These are phyloP conservation scores for Yamadazyma tumulicola DNA, from an alignment of 805 yeast species.

Conservation along the genomic window DNA sequence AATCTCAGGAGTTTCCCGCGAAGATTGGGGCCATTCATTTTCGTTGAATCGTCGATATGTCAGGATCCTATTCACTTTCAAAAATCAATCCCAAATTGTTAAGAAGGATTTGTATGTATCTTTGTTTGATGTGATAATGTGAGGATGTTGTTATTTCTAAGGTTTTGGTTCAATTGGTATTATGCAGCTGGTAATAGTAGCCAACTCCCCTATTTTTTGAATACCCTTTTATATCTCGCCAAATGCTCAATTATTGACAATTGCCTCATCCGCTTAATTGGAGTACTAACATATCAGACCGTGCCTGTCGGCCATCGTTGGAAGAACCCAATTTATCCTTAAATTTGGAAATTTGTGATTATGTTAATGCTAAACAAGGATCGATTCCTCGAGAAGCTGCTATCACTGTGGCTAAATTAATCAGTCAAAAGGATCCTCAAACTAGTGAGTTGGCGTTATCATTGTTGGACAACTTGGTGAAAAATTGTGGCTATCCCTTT, in stretches of 20 bases:
- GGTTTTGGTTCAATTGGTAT: too few species aligned
- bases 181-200: too few species aligned
- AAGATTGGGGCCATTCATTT: too few species aligned
- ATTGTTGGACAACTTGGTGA: slow-evolving; percentile 83
- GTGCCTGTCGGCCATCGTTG: slow-evolving; percentile 84
- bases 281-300: slow-evolving; percentile 37
- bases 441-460: slow-evolving; percentile 81
- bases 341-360: slow-evolving; percentile 90
- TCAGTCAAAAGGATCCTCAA: slow-evolving; percentile 80
- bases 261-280: slow-evolving; percentile 2
- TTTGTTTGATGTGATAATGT: too few species aligned
- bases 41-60: slow-evolving; percentile 4
- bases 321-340: slow-evolving; percentile 84
- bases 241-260: not conserved
- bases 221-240: too few species aligned
- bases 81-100: slow-evolving; percentile 45
- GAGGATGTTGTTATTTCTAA: too few species aligned
- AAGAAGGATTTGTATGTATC: slow-evolving; percentile 41
- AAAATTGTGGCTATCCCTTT: slow-evolving; percentile 97
- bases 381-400: slow-evolving; percentile 90
- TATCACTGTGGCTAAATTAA: slow-evolving; percentile 72
- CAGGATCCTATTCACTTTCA: slow-evolving; percentile 36
- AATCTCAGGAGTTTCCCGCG: too few species aligned
- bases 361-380: slow-evolving; percentile 90
- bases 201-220: too few species aligned